phyloP scores from a whole-genome alignment of 2,329 filamentous ascomycete genomes.

The Ophiocordyceps robertsii region DNA sequence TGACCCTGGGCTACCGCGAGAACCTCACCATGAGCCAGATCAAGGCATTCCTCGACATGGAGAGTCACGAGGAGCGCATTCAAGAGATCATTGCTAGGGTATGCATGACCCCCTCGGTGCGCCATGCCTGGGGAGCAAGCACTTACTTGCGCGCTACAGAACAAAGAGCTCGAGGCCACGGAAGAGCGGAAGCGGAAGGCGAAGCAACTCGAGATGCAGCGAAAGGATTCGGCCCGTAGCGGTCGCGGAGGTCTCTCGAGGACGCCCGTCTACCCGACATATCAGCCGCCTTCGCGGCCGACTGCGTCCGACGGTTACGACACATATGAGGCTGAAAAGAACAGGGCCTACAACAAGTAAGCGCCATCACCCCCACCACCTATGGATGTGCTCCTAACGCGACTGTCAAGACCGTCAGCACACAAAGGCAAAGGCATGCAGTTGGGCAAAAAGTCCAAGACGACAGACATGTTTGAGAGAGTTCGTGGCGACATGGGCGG shows the following conservation, averaged over 20 bases:
- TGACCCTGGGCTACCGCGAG: constrained; percentile 89
- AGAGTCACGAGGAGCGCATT: constrained; percentile 96
- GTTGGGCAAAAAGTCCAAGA: constrained; percentile 96
- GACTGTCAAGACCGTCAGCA: constrained; percentile 28
- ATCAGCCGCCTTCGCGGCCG: constrained; percentile 66
- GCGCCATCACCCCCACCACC: constrained; percentile 11
- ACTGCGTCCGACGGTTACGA: constrained; percentile 74
- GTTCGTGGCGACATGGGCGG: constrained; percentile 85
- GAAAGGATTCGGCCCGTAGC: constrained; percentile 81
- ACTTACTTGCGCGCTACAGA: constrained; percentile 36
- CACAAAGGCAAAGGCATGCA: constrained; percentile 97
- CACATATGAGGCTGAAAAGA: constrained; percentile 93
- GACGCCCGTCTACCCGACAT: constrained; percentile 75
- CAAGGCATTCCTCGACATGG: constrained; percentile 99
- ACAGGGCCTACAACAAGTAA: constrained; percentile 74
- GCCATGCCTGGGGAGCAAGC: background rate
- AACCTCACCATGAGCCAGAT: constrained; percentile 95
- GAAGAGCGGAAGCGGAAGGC: constrained; percentile 98
- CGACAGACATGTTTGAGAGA: constrained; percentile 92
- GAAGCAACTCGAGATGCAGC: constrained; percentile 97
- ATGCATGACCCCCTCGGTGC: constrained; percentile 15
- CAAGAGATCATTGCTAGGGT: constrained; percentile 94
- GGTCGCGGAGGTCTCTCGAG: constrained; percentile 55
- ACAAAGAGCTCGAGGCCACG: constrained; percentile 96
- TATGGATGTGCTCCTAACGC: background rate